Base-by-base conservation (phyloP, 2,329 filamentous ascomycete genomes). In the Fusarium albosuccineum region DNA sequence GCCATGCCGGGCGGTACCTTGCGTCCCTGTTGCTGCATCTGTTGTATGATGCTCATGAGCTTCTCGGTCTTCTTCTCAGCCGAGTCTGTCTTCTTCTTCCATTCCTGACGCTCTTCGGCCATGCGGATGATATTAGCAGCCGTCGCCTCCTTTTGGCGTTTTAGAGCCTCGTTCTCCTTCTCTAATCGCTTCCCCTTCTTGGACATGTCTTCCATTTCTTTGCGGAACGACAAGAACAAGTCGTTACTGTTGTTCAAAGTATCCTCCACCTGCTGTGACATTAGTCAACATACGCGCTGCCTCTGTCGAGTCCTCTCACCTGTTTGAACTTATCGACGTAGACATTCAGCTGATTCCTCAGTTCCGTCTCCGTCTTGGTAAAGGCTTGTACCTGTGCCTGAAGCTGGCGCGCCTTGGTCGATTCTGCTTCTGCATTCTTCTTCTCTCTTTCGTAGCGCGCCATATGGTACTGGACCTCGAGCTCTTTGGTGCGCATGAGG, bases 321-420 rank as follows among this genome's bases (percentile, higher is more conserved):
- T 99, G 96, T 84, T 98, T 98, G 82, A 98, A 98, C 82, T 98
- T 99, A 78, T 99, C 96, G 27, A 97, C 95, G 74, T 99, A 99
- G 73, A 97, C 95, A 78, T 97, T 98, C 73, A 99, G 89, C 80
- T 99, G 96, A 73, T 93, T 97, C 62, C 96, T 86, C 57, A 99
- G 86, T 79, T 98, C 95, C 14, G 92, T 91, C 81, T 99, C 96
- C 9, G 95, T 98, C 80, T 97, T 96, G 36, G 94, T 96, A 78
- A 98, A 97, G 2, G 94, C 97, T 70, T 94, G 93, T 26, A 98
- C 94, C 80, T 99, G 96, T 36, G 89, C 86, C 72, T 96, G 97
- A 53, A 99, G 85, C 68, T 95, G 92, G 66, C 94, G 90, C 60
- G 93, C 92, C 72, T 94, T 92, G 57, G 86, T 86, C 22, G 90